These are phyloP conservation scores for Cryphonectria nitschkei DNA, from an alignment of 2,329 filamentous ascomycete species.

Conservation along the genomic window DNA sequence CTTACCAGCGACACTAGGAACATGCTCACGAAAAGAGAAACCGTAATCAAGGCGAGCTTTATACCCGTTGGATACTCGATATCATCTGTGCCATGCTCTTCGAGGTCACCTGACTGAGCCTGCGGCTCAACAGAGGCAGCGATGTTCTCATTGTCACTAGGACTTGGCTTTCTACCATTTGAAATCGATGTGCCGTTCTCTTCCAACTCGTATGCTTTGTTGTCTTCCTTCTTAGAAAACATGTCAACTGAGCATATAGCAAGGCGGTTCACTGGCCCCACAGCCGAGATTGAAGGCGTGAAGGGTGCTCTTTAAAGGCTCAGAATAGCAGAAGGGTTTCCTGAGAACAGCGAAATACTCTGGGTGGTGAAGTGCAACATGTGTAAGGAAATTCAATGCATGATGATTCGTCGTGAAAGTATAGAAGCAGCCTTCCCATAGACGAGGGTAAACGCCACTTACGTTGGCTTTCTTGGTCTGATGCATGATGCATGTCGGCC, in stretches of 20 bases:
- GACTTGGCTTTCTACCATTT: background rate
- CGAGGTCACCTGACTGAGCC: background rate
- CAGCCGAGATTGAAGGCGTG: background rate
- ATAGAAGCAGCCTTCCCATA: background rate
- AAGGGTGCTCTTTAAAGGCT: background rate
- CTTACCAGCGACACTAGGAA: conserved; percentile 37
- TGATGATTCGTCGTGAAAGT: background rate
- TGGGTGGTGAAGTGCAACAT: no score
- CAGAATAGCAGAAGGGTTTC: background rate
- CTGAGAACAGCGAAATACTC: background rate
- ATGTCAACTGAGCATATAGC: background rate
- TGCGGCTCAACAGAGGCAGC: background rate
- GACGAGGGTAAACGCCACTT: background rate
- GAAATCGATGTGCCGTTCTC: background rate
- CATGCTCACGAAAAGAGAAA: conserved; percentile 48
- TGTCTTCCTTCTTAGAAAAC: background rate
- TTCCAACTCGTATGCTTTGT: background rate
- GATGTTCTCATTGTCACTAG: background rate
- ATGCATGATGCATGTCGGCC: background rate
- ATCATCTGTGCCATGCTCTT: background rate
- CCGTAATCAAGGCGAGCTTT: conserved; percentile 43
- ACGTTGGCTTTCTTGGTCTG: background rate
- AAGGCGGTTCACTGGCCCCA: background rate
- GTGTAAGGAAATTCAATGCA: background rate
- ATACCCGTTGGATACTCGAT: conserved; percentile 40